Base-by-base conservation (phyloP, 1,139 yeast species). In the Insectozyma bohioensis region DNA sequence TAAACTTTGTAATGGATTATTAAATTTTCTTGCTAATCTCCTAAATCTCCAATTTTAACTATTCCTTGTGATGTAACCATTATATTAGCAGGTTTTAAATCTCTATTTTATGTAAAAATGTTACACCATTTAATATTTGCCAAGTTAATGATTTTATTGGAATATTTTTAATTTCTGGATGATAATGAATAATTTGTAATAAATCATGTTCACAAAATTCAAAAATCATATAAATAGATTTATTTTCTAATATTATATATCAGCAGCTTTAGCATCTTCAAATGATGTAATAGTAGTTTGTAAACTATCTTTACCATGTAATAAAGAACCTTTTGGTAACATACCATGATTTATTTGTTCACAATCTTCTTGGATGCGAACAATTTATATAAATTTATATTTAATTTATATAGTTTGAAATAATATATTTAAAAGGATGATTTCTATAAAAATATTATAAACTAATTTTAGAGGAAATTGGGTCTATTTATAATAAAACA, bases 151-250 rank as follows among this genome's bases (percentile, higher is more conserved):
- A 85, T 51, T 88, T 86, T 15, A 88, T 67, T 0, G 95, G 94
- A 5, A 90, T 86, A 6, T 84, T 77, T 41, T 79, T 78, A 20
- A 83, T 68, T 34, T 86, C 94, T 0, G 95, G 95, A 55, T 92
- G 98, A 54, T 74, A 85, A 60, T 90, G 98, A 41, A 92, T 88
- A 36, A 92, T 86, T 57, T 92, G 98, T 27, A 92, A 63, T 41
- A 92, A 63, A 57, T 92, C 99, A 59, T 92, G 95, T 56, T 92
- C 99, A 35, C 97, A 95, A 57, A 79, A 92, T 53, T 90, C 97
- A 55, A 88, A 88, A 20, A 92, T 86, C 94, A 94, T 86, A 60
- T 87, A 92, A 34, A 94, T 88, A 43, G 90, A 78, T 58, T 88
- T 92, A 48, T 82, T 85, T 52, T 94, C 97, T 39, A 94, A 61